Evolutionary conservation across 1,284 basidiomycete species (phyloP).

Genomic region (Singerocomus rubriflavus): DNA sequence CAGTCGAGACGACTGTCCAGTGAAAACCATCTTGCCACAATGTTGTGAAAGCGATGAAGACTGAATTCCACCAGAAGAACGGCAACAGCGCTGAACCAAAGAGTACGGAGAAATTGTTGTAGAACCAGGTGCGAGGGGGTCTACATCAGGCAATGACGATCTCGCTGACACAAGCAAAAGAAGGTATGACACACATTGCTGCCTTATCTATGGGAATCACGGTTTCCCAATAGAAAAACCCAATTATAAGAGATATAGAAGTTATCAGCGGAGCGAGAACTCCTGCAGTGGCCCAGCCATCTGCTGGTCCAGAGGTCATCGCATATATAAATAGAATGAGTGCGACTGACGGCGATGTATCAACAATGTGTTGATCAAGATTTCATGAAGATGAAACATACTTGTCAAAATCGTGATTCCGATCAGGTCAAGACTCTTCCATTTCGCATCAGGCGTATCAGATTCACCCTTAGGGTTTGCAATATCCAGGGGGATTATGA

Average conservation of each 20-base stretch:
- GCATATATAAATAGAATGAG: conserved; percentile 41
- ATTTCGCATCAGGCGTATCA: conserved; percentile 11
- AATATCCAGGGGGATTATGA: conserved; percentile 27
- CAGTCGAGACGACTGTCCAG: conserved; percentile 34
- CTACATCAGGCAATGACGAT: conserved; percentile 19
- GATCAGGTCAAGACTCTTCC: conserved; percentile 30
- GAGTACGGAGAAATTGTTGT: conserved; percentile 40
- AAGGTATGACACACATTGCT: conserved; percentile 30
- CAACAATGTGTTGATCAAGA: not conserved
- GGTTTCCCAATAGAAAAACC: conserved; percentile 42
- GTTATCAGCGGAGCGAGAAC: conserved; percentile 37
- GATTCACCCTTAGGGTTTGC: not conserved
- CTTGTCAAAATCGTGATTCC: conserved; percentile 34
- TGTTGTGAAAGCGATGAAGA: conserved; percentile 31
- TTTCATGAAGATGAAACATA: conserved; percentile 9
- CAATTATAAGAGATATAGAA: conserved; percentile 33
- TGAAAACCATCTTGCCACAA: conserved; percentile 38
- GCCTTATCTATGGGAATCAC: conserved; percentile 32
- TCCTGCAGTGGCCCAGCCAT: conserved; percentile 36
- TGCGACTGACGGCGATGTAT: conserved; percentile 22
- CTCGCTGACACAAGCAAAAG: not conserved
- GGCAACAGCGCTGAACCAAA: conserved; percentile 37
- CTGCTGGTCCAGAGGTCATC: conserved; percentile 37
- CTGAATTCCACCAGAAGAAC: conserved; percentile 37
- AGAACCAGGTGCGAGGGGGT: conserved; percentile 40